Base-by-base conservation (phyloP, 2,329 filamentous ascomycete genomes). In the Westerdykella sp. region DNA sequence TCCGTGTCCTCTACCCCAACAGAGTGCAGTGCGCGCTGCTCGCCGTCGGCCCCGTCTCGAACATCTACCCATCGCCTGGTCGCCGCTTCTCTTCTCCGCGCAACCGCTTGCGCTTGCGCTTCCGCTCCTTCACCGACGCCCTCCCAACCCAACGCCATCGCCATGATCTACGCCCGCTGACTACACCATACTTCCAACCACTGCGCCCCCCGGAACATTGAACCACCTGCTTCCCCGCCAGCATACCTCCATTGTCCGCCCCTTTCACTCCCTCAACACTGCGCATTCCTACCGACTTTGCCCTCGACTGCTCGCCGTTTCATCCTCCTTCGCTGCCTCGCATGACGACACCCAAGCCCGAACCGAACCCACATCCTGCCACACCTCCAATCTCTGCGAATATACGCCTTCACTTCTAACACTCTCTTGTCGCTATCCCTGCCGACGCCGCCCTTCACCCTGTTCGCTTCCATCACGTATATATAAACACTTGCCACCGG, bases 261-360 rank as follows among this genome's bases (percentile, higher is more conserved):
- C 43, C 41, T 36, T 25, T 32, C 45, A 35, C 41, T 10, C 4
- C 25, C 7, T 28, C 25, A 9, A 21, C 11, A 28, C 25, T 28
- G 34, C 45, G 46, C 53, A 49, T 53, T 45, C 51, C 45, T 46
- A 41, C 47, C 46, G 48, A 50, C 50, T 59, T 52, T 50, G 54
- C 52, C 60, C 56, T 54, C 49, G 49, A 53, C 46, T 43, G 34
- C 42, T 47, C 44, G 36, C 21, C 45, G 47, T 52, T 54, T 55
- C 49, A 56, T 52, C 45, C 49, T 49, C 45, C 4, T 12, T 28
- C 25, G 25, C 25, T 10, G 25, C 4, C 22, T 34, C 60, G 62
- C 54, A 64, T 64, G 60, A 59, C 59, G 53, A 53, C 50, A 49
- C 51, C 48, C 47, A 49, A 47, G 49, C 51, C 44, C 48, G 53